Evolutionary conservation across 805 yeast genomes (phyloP).

Genomic region (Millerozyma acaciae): DNA sequence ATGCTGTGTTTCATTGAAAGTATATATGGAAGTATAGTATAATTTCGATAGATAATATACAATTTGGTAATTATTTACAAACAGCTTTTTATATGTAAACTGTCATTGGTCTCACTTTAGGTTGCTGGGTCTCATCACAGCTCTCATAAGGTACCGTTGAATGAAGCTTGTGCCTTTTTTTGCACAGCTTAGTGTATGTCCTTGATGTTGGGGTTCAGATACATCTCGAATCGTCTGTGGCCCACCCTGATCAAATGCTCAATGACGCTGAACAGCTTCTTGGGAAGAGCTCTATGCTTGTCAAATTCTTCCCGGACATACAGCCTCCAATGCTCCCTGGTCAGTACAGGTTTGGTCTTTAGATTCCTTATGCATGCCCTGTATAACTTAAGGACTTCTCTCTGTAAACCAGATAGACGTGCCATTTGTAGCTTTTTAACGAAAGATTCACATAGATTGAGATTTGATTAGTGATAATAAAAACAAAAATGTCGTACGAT

Average conservation of each 20-base stretch:
- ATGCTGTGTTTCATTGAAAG: neutral
- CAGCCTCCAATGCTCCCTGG: conserved; percentile 36
- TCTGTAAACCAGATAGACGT: conserved; percentile 41
- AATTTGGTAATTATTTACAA: too few species aligned
- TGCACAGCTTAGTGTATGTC: conserved; percentile 53
- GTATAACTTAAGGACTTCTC: conserved; percentile 48
- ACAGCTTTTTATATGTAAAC: too few species aligned
- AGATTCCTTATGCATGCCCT: conserved; percentile 45
- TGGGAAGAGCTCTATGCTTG: conserved; percentile 53
- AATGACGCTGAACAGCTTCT: conserved; percentile 78
- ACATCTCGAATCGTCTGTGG: conserved; percentile 64
- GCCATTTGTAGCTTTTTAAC: too few species aligned
- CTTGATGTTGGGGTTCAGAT: conserved; percentile 64
- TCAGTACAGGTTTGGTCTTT: conserved; percentile 45
- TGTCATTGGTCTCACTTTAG: too few species aligned
- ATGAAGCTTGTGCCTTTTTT: too few species aligned
- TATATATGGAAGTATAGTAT: too few species aligned
- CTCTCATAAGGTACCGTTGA: too few species aligned
- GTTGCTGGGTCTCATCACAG: too few species aligned
- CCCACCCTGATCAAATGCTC: conserved; percentile 84
- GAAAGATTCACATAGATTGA: too few species aligned
- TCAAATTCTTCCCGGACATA: conserved; percentile 62
- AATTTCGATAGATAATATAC: too few species aligned
- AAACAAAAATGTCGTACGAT: too few species aligned
- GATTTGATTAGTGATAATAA: too few species aligned